phyloP scores from a whole-genome alignment of 2,329 filamentous ascomycete genomes.

The Fusarium dimerum region DNA sequence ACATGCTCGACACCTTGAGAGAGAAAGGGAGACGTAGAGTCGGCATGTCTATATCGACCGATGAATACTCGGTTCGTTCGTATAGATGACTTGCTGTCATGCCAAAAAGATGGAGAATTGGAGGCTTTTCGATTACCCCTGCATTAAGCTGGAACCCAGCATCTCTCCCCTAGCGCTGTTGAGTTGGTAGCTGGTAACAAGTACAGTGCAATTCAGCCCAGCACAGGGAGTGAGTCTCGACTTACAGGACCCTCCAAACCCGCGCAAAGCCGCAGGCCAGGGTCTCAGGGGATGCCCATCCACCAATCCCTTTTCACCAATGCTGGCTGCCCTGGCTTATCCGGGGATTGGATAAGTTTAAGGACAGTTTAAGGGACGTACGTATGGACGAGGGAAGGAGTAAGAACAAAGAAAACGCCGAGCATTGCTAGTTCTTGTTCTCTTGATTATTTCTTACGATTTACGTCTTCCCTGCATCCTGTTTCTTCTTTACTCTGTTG shows the following conservation, averaged over 20 bases:
- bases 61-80: not conserved
- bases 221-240: conserved; percentile 16
- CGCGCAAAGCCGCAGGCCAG: conserved; percentile 1
- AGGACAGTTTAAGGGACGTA: conserved; percentile 6
- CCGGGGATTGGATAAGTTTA: conserved; percentile 19
- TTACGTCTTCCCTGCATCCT: not conserved
- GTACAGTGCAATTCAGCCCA: not conserved
- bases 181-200: too few species aligned
- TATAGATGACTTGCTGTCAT: not conserved
- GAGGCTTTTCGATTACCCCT: not conserved
- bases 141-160: not conserved
- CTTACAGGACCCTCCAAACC: conserved; percentile 8
- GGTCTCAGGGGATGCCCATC: conserved; percentile 8
- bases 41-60: not conserved
- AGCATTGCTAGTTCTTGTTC: not conserved
- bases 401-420: not conserved
- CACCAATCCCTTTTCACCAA: conserved; percentile 25
- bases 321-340: conserved; percentile 26
- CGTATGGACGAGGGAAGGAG: not conserved
- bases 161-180: conserved; percentile 4
- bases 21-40: too few species aligned
- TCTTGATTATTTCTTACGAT: not conserved
- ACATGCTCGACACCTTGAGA: too few species aligned
- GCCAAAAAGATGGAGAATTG: not conserved
- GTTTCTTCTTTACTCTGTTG: not conserved